Conservation (phyloP, 768 basidiomycete genomes). For the Fomitopsis pulvina region DNA sequence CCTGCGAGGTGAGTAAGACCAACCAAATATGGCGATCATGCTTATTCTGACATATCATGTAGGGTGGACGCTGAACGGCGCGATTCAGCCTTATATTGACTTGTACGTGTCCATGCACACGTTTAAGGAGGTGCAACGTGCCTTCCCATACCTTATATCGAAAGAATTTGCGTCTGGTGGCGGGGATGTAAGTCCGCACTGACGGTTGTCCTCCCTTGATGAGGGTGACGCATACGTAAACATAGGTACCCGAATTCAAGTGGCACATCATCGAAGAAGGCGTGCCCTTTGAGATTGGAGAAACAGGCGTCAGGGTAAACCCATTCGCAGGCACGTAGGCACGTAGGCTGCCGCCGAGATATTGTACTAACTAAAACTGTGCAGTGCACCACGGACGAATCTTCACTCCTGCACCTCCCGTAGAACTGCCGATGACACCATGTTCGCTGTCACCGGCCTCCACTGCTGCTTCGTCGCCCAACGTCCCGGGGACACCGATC, state of each 20-base stretch:
- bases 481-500: slow-evolving; percentile 15
- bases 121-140: slow-evolving; percentile 54
- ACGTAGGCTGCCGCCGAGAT: too few relatives aligned
- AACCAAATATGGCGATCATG: neutral
- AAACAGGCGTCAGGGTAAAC: slow-evolving; percentile 54
- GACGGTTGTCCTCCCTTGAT: neutral
- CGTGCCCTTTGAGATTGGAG: slow-evolving; percentile 58
- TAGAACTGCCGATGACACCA: slow-evolving; percentile 36
- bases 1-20: slow-evolving; percentile 51
- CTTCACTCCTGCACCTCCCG: slow-evolving; percentile 38
- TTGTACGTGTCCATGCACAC: slow-evolving; percentile 65
- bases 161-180: slow-evolving; percentile 76
- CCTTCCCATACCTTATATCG: slow-evolving; percentile 79
- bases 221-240: neutral
- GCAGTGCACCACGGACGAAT: slow-evolving; percentile 76
- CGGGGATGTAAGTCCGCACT: slow-evolving; percentile 51
- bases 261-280: slow-evolving; percentile 78
- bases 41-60: neutral
- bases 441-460: slow-evolving; percentile 26
- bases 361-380: too few relatives aligned
- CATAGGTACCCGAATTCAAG: slow-evolving; percentile 71
- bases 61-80: slow-evolving; percentile 69
- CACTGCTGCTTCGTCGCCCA: slow-evolving; percentile 19
- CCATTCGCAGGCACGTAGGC: slow-evolving; percentile 61
- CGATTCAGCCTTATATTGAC: slow-evolving; percentile 69